Evolutionary conservation across 2,329 filamentous ascomycete genomes (phyloP), one percentile per base, ranked within the genome.

Genomic region (Hypoxylon sp.): DNA sequence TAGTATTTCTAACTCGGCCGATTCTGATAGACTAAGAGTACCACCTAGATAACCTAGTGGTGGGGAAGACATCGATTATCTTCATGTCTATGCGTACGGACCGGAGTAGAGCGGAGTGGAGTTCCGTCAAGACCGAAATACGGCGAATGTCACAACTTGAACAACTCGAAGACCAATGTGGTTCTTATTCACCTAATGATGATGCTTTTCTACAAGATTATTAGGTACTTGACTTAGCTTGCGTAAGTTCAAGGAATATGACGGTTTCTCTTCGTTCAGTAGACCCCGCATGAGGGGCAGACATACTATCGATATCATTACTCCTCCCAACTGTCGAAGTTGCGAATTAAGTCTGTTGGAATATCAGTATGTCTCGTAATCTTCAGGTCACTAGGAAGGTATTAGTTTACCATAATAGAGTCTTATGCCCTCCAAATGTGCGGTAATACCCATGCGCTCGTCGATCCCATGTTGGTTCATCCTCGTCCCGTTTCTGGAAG

Each of bases 401-500:
- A 38, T 19, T 25, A 25, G 17, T 56, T 66, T 59, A 81, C 79
- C 80, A 58, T 82, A 82, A 67, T 83, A 81, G 25, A 82, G 67
- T 72, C 79, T 79, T 60, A 82, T 76, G 0, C 74, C 80, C 66
- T 83, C 81, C 43, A 83, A 60, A 73, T 83, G 81, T 17, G 80
- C 80, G 66, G 76, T 74, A 51, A 83, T 77, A 14, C 75, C 76
- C 30, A 86, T 75, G 23, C 77, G 79, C 76, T 86, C 84, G 71
- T 86, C 82, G 1, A 86, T 82, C 0, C 84, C 85, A 71, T 86
- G 84, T 6, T 83, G 82, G 58, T 84, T 84, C 7, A 80, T 71
- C 36, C 81, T 56, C 0, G 80, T 80, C 0, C 78, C 80, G 23
- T 81, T 80, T 59, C 83, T 82, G 1, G 82, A 80, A 1, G 84